Evolutionary conservation across 1,284 basidiomycete genomes (phyloP).

Genomic region (Cystobasidium sp.): DNA sequence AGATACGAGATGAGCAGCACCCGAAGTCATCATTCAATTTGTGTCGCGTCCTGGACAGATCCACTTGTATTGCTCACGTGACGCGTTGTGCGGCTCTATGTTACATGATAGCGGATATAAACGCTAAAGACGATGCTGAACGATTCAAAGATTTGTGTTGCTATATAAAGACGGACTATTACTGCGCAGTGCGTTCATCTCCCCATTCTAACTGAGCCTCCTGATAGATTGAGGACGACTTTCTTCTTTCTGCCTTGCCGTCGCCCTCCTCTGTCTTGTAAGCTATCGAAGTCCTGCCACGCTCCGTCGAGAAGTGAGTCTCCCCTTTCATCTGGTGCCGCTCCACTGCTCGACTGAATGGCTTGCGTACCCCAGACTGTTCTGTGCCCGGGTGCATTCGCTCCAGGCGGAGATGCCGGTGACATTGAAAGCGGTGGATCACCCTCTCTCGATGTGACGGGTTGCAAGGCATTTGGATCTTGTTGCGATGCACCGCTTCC

Average conservation of each 20-base stretch:
- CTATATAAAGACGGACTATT: neutral
- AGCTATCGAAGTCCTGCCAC: conserved; percentile 40
- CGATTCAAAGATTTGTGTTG: neutral
- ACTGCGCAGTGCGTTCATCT: neutral
- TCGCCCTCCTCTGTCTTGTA: conserved; percentile 38
- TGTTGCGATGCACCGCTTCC: neutral
- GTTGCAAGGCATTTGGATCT: neutral
- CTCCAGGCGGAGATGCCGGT: conserved; percentile 28
- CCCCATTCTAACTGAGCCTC: conserved; percentile 32
- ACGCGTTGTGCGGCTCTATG: neutral
- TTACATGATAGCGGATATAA: conserved; percentile 7
- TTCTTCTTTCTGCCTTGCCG: conserved; percentile 44
- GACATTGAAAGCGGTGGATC: conserved; percentile 20
- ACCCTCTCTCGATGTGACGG: conserved; percentile 14
- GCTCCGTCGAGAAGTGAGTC: conserved; percentile 23
- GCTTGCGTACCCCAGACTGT: conserved; percentile 44
- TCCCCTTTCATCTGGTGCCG: conserved; percentile 2
- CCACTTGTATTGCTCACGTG: neutral
- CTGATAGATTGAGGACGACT: conserved; percentile 39
- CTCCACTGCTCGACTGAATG: conserved; percentile 1
- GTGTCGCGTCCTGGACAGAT: no score
- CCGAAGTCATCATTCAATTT: no score
- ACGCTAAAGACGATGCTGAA: conserved; percentile 14
- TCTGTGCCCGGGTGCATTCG: neutral
- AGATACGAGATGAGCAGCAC: no score